These are phyloP conservation scores for Kluyveromyces sp. DNA, from an alignment of 1,139 yeast species.

Conservation along the genomic window DNA sequence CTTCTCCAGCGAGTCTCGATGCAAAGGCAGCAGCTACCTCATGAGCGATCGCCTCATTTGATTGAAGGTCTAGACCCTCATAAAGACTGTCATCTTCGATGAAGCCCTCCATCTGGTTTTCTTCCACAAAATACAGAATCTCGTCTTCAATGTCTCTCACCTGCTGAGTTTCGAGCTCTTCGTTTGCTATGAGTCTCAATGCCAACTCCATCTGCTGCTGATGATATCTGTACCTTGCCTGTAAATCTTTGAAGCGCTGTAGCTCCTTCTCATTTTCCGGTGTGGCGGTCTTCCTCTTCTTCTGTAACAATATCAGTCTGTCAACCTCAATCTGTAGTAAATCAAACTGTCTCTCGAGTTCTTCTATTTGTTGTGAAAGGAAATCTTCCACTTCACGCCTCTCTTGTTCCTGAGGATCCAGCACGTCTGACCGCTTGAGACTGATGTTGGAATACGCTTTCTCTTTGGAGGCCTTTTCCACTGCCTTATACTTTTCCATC, in stretches of 20 bases:
- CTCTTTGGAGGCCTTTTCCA: conserved; percentile 67
- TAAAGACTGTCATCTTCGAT: conserved; percentile 73
- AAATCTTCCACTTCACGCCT: conserved; percentile 55
- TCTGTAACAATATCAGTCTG: conserved; percentile 34
- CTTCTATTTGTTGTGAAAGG: conserved; percentile 54
- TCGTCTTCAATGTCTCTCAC: conserved; percentile 63
- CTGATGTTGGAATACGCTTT: conserved; percentile 66
- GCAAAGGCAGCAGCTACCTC: conserved; percentile 40
- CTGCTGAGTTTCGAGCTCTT: conserved; percentile 51
- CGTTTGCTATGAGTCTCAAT: conserved; percentile 58
- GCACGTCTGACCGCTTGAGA: conserved; percentile 45
- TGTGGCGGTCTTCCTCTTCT: conserved; percentile 44
- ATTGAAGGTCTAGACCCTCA: conserved; percentile 56
- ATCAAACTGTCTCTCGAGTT: conserved; percentile 57
- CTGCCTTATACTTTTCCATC: conserved; percentile 75
- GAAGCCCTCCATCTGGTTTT: conserved; percentile 66
- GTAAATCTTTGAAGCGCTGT: conserved; percentile 37
- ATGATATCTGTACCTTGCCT: conserved; percentile 48
- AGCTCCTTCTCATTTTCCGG: conserved; percentile 51
- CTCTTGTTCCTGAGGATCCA: conserved; percentile 54
- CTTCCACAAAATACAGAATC: conserved; percentile 62
- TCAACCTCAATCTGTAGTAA: conserved; percentile 56
- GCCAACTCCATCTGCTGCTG: conserved; percentile 58
- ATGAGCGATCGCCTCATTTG: conserved; percentile 44
- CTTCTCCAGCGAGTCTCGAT: conserved; percentile 28